phyloP scores from a whole-genome alignment of 2,329 filamentous ascomycete genomes.

The Diaporthe citri region DNA sequence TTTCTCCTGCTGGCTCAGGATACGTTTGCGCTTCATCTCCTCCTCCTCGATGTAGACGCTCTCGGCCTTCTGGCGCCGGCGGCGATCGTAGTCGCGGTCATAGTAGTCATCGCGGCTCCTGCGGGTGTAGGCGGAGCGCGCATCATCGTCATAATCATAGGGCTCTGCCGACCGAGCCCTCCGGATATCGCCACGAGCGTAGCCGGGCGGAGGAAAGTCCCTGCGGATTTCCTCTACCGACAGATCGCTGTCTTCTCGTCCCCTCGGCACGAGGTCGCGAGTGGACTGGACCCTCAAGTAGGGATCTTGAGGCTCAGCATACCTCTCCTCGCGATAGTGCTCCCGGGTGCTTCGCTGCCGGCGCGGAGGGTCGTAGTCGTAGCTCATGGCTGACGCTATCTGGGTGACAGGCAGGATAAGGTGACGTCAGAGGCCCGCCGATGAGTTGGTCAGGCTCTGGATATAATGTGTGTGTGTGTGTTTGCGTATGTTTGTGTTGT shows the following conservation, averaged over 20 bases:
- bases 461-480: background rate
- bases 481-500: background rate
- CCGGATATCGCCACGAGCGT: slow-evolving; percentile 62
- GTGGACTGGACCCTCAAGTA: slow-evolving; percentile 59
- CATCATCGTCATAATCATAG: slow-evolving; percentile 71
- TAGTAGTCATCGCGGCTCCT: slow-evolving; percentile 53
- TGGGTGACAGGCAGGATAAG: slow-evolving; percentile 27
- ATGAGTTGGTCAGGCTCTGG: background rate
- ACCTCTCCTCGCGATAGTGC: slow-evolving; percentile 68
- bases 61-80: slow-evolving; percentile 65
- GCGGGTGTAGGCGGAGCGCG: slow-evolving; percentile 48
- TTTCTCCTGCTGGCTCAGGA: slow-evolving; percentile 73
- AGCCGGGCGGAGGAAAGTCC: slow-evolving; percentile 83
- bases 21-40: slow-evolving; percentile 61
- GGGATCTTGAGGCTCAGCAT: slow-evolving; percentile 65
- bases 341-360: slow-evolving; percentile 57
- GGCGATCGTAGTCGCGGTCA: slow-evolving; percentile 60
- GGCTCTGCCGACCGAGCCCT: slow-evolving; percentile 75
- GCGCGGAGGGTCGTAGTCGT: slow-evolving; percentile 66
- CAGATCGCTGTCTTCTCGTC: slow-evolving; percentile 79
- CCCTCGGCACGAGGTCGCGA: slow-evolving; percentile 68
- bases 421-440: slow-evolving; percentile 38
- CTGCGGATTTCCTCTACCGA: slow-evolving; percentile 86
- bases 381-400: slow-evolving; percentile 55
- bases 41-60: slow-evolving; percentile 71